phyloP scores from a whole-genome alignment of 805 yeast genomes.

The Candida nemodendra region DNA sequence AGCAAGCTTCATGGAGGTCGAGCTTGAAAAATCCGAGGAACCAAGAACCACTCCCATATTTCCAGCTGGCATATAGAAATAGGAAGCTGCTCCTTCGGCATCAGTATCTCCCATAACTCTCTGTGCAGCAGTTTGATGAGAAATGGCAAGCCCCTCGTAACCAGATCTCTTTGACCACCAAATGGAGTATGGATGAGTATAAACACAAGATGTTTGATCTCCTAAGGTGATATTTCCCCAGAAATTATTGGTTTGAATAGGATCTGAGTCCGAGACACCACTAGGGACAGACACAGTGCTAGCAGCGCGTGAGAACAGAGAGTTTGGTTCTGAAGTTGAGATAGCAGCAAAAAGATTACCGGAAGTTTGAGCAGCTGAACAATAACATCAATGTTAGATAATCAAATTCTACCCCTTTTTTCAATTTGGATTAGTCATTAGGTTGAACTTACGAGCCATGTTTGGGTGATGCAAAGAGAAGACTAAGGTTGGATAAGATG shows the following conservation, averaged over 20 bases:
- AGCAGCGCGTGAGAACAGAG: slow-evolving; percentile 35
- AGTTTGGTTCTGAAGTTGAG: slow-evolving; percentile 42
- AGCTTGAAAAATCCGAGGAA: slow-evolving; percentile 38
- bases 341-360: slow-evolving; percentile 45
- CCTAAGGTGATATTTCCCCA: slow-evolving; percentile 67
- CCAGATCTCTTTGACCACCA: slow-evolving; percentile 54
- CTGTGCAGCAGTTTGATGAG: slow-evolving; percentile 58
- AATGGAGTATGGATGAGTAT: slow-evolving; percentile 75
- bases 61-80: slow-evolving; percentile 60
- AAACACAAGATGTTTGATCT: slow-evolving; percentile 61
- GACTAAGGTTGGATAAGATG: slow-evolving; percentile 2
- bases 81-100: slow-evolving; percentile 42
- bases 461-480: neutral
- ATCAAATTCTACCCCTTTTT: no score
- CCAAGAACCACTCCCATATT: slow-evolving; percentile 54
- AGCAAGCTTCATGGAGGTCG: slow-evolving; percentile 16
- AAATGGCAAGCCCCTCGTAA: slow-evolving; percentile 57
- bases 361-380: slow-evolving; percentile 22
- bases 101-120: slow-evolving; percentile 61
- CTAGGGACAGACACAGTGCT: slow-evolving; percentile 26
- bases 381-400: no score
- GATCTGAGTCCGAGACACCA: slow-evolving; percentile 19
- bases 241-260: slow-evolving; percentile 71
- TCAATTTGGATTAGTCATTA: no score
- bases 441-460: no score